Evolutionary conservation across 441 rosid species (phyloP).

Genomic region (Populus hybrid): DNA sequence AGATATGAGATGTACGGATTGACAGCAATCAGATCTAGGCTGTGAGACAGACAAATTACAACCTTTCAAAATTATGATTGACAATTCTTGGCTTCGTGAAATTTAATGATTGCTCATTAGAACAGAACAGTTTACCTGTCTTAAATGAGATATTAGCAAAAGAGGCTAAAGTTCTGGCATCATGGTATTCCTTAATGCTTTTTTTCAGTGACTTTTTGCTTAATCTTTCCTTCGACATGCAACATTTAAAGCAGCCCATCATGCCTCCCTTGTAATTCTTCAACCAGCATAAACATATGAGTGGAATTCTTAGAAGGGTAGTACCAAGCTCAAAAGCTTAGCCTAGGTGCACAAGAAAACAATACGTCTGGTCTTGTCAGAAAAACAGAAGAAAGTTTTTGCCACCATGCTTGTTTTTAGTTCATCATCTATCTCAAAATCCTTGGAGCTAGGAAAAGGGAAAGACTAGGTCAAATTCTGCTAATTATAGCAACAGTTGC

Average conservation of each 20-base stretch:
- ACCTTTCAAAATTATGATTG: background rate
- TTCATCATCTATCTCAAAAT: constrained; percentile 15
- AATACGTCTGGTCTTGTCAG: constrained; percentile 22
- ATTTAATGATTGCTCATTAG: background rate
- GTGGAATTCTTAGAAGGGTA: background rate
- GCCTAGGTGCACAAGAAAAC: constrained; percentile 25
- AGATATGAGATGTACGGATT: background rate
- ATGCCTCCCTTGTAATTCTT: constrained; percentile 26
- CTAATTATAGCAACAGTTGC: constrained; percentile 30
- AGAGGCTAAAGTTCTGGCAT: constrained; percentile 46
- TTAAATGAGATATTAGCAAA: constrained; percentile 81
- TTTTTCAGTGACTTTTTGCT: constrained; percentile 51
- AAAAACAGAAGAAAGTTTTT: constrained; percentile 3
- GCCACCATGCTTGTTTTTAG: constrained; percentile 6
- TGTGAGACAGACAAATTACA: background rate
- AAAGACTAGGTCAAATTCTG: constrained; percentile 27
- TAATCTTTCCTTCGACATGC: constrained; percentile 39
- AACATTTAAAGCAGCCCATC: constrained; percentile 61
- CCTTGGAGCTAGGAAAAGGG: constrained; percentile 18
- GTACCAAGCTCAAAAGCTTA: background rate
- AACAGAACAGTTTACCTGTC: constrained; percentile 42
- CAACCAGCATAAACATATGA: constrained; percentile 32
- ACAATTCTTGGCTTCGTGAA: background rate
- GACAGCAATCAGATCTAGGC: background rate
- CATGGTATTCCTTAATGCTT: constrained; percentile 53